Evolutionary conservation across 176 grass and related monocot genomes (phyloP), one percentile per base, ranked within the genome.

Genomic region (Urochloa ruziziensis): DNA sequence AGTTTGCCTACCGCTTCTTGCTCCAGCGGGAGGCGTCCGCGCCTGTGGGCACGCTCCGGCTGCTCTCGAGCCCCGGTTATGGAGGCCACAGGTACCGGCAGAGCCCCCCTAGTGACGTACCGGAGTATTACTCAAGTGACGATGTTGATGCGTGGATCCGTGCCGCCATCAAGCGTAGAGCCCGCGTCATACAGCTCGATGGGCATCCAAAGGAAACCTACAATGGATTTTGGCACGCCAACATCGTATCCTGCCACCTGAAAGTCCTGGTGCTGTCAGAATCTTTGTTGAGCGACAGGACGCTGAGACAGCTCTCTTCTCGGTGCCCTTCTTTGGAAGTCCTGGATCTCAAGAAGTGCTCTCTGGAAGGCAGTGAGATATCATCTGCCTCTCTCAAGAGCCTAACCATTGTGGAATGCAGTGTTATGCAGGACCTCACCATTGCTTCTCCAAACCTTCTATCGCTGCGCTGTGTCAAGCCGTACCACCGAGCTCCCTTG

Each of bases 401-500:
- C 59, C 24, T 29, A 25, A 72, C 30, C 43, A 37, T 19, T 19
- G 19, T 60, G 1, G 2, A 59, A 3, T 71, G 66, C 16, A 70
- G 11, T 10, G 24, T 70, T 37, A 33, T 0, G 10, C 12, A 0
- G 13, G 42, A 35, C 29, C 37, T 77, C 8, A 25, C 62, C 6
- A 23, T 84, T 14, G 18, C 33, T 24, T 60, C 72, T 23, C 34
- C 35, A 2, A 84, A 84, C 61, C 60, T 84, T 39, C 24, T 67
- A 10, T 18, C 56, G 18, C 71, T 76, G 19, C 25, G 61, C 18
- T 64, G 73, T 18, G 10, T 75, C 1, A 51, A n/a, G 11, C 32
- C 71, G 53, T n/a, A 15, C 82, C 82, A 66, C 60, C 71, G 17
- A 30, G 71, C 73, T 75, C 82, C 82, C 18, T 75, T 61, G 6